Evolutionary conservation across 352 stramenopile species (phyloP).

Genomic region (Elongisporangium prolatum): DNA sequence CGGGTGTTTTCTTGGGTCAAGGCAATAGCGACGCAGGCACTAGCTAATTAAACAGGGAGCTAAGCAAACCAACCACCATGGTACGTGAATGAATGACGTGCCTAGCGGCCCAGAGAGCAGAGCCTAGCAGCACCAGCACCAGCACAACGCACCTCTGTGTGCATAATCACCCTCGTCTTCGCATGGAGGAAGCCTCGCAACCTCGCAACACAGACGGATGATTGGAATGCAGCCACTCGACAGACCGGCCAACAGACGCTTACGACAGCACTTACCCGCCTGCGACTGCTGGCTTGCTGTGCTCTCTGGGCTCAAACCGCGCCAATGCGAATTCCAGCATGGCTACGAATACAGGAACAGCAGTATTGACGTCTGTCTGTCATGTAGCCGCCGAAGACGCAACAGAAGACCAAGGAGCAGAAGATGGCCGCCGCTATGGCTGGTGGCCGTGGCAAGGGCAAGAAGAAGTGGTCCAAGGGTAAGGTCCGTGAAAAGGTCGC

Average conservation of each 20-base stretch:
- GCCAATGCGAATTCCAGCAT: neutral
- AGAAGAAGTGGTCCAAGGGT: conserved; percentile 99
- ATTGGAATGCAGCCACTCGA: neutral
- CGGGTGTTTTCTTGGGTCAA: conserved; percentile 6
- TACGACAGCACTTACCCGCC: neutral
- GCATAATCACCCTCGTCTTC: neutral
- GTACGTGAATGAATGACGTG: conserved; percentile 22
- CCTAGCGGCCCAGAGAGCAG: neutral
- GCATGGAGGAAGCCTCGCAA: neutral
- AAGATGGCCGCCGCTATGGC: conserved; percentile 99
- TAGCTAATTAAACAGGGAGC: conserved; percentile 83
- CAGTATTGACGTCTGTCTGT: neutral
- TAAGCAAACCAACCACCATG: conserved; percentile 79
- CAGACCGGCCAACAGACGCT: neutral
- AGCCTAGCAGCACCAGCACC: neutral
- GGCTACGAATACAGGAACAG: neutral
- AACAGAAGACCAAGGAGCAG: conserved; percentile 99
- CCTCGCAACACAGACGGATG: neutral
- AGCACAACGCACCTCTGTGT: neutral
- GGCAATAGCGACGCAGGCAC: conserved; percentile 26
- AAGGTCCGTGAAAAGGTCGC: conserved; percentile 99
- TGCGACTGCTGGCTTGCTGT: conserved; percentile 1
- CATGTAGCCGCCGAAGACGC: conserved; percentile 95
- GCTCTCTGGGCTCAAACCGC: neutral
- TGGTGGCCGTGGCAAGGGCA: conserved; percentile 96